Evolutionary conservation across 805 yeast genomes (phyloP).

Genomic region (Clavispora asparagi): DNA sequence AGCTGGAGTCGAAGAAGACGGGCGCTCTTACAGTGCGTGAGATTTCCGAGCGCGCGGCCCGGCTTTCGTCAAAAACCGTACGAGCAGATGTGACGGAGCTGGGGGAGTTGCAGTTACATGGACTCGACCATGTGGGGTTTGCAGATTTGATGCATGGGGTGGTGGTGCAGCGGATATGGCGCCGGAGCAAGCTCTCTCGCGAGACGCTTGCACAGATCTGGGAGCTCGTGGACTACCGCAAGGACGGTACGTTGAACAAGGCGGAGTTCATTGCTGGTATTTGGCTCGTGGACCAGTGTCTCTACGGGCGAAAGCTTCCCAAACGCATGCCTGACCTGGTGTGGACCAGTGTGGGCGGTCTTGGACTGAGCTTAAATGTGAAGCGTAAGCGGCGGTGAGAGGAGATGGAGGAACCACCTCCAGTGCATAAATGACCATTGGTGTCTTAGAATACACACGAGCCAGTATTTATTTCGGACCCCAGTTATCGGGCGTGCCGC

Average conservation of each 20-base stretch:
- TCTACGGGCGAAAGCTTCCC: slow-evolving; percentile 90
- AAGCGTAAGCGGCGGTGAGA: slow-evolving; percentile 25
- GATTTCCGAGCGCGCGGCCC: slow-evolving; percentile 14
- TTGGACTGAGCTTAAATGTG: slow-evolving; percentile 37
- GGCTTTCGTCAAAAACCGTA: slow-evolving; percentile 22
- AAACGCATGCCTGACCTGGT: slow-evolving; percentile 57
- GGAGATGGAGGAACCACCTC: not conserved
- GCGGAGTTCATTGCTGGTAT: slow-evolving; percentile 91
- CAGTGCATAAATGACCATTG: too few species aligned
- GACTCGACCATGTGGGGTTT: slow-evolving; percentile 21
- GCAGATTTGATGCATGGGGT: slow-evolving; percentile 45
- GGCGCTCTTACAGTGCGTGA: slow-evolving; percentile 14
- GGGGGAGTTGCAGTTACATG: slow-evolving; percentile 24
- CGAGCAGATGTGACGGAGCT: slow-evolving; percentile 14
- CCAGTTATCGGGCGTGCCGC: too few species aligned
- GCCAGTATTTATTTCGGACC: too few species aligned
- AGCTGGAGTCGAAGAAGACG: slow-evolving; percentile 5
- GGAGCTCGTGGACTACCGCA: slow-evolving; percentile 61
- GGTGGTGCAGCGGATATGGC: slow-evolving; percentile 78
- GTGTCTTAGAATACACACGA: too few species aligned
- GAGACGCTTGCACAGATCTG: slow-evolving; percentile 57
- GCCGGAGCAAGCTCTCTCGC: slow-evolving; percentile 64
- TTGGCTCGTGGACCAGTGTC: slow-evolving; percentile 96
- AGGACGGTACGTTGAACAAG: slow-evolving; percentile 72
- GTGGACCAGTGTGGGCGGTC: slow-evolving; percentile 71